These are phyloP conservation scores for Dovyalis caffra DNA, from an alignment of 345 rosid species.

Conservation along the genomic window DNA sequence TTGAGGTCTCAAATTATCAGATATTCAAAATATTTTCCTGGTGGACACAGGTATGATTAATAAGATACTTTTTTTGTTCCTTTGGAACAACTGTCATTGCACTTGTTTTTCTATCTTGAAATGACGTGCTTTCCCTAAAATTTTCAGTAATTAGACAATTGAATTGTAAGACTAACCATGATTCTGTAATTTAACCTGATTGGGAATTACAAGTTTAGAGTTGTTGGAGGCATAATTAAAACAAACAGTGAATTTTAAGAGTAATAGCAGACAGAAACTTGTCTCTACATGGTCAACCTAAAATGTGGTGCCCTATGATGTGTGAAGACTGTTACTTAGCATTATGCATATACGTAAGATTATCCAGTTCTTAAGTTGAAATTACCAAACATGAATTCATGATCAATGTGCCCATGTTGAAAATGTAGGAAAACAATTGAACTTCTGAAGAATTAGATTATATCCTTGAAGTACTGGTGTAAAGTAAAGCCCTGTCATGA, in stretches of 20 bases:
- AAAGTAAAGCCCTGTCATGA: not conserved
- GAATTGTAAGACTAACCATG: not conserved
- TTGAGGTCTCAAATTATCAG: constrained; percentile 70
- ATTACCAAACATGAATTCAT: not conserved
- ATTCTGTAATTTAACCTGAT: not conserved
- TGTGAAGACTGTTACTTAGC: no score
- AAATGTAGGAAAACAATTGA: not conserved
- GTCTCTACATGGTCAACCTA: not conserved
- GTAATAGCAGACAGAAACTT: not conserved
- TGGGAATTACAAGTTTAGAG: not conserved
- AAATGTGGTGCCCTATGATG: not conserved
- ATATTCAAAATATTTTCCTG: constrained; percentile 56
- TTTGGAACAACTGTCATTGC: not conserved
- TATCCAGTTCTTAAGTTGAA: not conserved
- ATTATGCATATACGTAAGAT: not conserved
- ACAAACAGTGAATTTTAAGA: not conserved
- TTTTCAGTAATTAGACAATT: not conserved
- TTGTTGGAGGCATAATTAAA: not conserved
- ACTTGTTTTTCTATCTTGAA: not conserved
- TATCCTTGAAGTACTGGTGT: not conserved
- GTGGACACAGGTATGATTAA: constrained; percentile 77
- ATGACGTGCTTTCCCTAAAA: not conserved
- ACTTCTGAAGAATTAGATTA: not conserved
- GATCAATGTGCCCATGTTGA: not conserved
- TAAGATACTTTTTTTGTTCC: not conserved